These are phyloP conservation scores for Juglanconis oblonga DNA, from an alignment of 2,329 filamentous ascomycete species.

Conservation along the genomic window DNA sequence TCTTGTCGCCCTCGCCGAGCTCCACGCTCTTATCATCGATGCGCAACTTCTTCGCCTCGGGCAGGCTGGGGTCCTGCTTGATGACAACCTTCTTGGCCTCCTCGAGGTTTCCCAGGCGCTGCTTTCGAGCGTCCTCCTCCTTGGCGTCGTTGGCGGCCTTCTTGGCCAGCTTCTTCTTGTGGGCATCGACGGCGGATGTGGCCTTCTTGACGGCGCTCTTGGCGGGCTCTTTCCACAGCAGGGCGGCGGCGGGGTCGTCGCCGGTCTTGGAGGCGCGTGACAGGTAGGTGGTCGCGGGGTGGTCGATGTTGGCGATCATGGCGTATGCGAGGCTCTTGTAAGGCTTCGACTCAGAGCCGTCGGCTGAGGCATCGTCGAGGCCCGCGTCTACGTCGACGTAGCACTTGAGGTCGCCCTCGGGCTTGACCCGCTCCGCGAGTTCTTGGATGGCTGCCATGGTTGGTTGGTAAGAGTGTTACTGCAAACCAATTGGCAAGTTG, in stretches of 20 bases:
- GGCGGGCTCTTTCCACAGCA: constrained; percentile 76
- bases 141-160: constrained; percentile 69
- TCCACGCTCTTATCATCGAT: constrained; percentile 68
- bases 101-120: constrained; percentile 67
- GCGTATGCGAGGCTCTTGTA: constrained; percentile 81
- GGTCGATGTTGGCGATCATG: constrained; percentile 66
- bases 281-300: constrained; percentile 59
- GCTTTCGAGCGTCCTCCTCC: constrained; percentile 70
- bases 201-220: constrained; percentile 88
- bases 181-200: constrained; percentile 67
- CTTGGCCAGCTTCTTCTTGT: constrained; percentile 82
- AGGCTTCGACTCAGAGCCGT: constrained; percentile 69
- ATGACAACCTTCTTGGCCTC: constrained; percentile 78
- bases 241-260: constrained; percentile 60
- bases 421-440: constrained; percentile 49
- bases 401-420: constrained; percentile 41
- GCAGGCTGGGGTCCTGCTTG: constrained; percentile 70
- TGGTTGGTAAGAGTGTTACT: constrained; percentile 8
- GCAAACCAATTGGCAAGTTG: constrained; percentile 21
- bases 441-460: constrained; percentile 45
- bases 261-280: constrained; percentile 66
- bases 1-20: constrained; percentile 53
- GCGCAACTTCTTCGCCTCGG: constrained; percentile 71
- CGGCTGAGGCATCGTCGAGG: constrained; percentile 63
- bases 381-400: constrained; percentile 83